Evolutionary conservation across 768 basidiomycete genomes (phyloP).

Genomic region (Coprinopsis strossmayeri): DNA sequence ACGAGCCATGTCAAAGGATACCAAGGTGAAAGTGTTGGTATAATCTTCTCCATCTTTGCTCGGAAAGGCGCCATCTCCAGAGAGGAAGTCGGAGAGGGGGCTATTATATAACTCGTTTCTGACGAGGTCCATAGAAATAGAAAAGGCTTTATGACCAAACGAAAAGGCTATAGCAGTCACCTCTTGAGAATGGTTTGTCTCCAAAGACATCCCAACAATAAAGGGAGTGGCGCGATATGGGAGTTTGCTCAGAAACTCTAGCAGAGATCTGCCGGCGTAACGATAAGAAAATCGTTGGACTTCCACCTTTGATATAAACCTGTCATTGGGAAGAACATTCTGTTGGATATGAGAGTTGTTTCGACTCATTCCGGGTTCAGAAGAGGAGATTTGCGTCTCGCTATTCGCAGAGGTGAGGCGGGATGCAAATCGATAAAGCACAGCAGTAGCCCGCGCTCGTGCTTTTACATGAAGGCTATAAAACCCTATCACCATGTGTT

Average conservation of each 20-base stretch:
- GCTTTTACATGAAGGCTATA: too few species aligned
- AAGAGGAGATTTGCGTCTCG: conserved; percentile 1
- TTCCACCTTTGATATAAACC: background rate
- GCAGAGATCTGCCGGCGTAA: background rate
- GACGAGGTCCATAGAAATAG: background rate
- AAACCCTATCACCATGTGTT: too few species aligned
- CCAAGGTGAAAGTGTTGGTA: conserved; percentile 15
- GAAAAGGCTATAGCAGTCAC: background rate
- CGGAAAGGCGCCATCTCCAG: background rate
- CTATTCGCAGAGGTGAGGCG: background rate
- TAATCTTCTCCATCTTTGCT: conserved; percentile 2
- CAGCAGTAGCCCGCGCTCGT: too few species aligned
- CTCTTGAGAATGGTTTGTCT: background rate
- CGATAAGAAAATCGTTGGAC: background rate
- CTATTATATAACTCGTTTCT: background rate
- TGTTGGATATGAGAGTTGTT: background rate
- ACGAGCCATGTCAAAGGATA: conserved; percentile 31
- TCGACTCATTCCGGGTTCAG: background rate
- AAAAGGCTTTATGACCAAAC: background rate
- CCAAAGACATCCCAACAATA: background rate
- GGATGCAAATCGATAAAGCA: conserved; percentile 2
- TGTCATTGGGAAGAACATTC: background rate
- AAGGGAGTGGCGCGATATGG: background rate
- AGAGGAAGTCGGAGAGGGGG: background rate
- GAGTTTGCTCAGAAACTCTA: background rate